Evolutionary conservation across 176 grass and related monocot genomes (phyloP).

Genomic region (Metroxylon sagu): DNA sequence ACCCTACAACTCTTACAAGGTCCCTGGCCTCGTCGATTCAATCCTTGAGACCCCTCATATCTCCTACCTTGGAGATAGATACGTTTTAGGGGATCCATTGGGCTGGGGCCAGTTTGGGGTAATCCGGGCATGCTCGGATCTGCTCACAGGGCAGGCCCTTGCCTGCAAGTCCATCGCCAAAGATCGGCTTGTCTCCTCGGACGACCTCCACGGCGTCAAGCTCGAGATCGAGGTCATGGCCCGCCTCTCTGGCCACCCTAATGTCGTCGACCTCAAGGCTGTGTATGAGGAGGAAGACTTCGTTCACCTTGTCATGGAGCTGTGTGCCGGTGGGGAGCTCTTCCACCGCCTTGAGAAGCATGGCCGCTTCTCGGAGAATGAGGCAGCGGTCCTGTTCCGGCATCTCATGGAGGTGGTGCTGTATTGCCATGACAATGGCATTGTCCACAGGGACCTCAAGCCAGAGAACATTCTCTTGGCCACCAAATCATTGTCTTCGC

Average conservation of each 20-base stretch:
- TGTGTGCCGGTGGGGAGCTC: slow-evolving; percentile 85
- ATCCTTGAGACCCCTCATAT: slow-evolving; percentile 75
- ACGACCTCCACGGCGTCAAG: slow-evolving; percentile 67
- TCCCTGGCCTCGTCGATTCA: slow-evolving; percentile 39
- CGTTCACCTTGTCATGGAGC: slow-evolving; percentile 96
- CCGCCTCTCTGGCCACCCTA: slow-evolving; percentile 75
- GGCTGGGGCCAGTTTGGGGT: slow-evolving; percentile 95
- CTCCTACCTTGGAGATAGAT: slow-evolving; percentile 76
- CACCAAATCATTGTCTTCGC: slow-evolving; percentile 59
- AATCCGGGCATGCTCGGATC: slow-evolving; percentile 77
- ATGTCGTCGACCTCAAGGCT: slow-evolving; percentile 85
- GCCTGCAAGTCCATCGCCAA: slow-evolving; percentile 98
- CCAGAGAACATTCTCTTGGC: slow-evolving; percentile 95
- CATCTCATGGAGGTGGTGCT: slow-evolving; percentile 87
- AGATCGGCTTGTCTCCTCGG: slow-evolving; percentile 68
- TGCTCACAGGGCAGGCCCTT: slow-evolving; percentile 65
- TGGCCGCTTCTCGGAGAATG: slow-evolving; percentile 70
- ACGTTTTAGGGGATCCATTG: slow-evolving; percentile 58
- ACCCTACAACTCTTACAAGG: slow-evolving; percentile 73
- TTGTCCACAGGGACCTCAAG: slow-evolving; percentile 90
- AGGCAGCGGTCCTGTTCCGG: slow-evolving; percentile 52
- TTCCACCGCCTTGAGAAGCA: slow-evolving; percentile 81
- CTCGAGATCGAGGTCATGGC: slow-evolving; percentile 98
- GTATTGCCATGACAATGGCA: slow-evolving; percentile 82
- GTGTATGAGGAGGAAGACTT: slow-evolving; percentile 83